These are phyloP conservation scores for Pythium biforme DNA, from an alignment of 352 stramenopile genomes.

Conservation along the genomic window DNA sequence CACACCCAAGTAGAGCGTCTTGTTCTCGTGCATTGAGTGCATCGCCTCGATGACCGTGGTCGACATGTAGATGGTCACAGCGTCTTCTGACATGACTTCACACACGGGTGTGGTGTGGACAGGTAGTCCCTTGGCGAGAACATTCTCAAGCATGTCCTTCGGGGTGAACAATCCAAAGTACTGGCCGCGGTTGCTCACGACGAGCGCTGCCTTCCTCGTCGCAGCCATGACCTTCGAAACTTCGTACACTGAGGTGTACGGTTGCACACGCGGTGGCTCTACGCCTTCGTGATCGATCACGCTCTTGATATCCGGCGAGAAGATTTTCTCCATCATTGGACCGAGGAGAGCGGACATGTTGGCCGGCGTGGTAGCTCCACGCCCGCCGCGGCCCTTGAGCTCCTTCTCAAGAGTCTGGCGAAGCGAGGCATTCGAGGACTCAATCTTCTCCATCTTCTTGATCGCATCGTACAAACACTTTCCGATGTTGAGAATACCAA, in stretches of 20 bases:
- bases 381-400: slow-evolving; percentile 52
- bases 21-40: slow-evolving; percentile 88
- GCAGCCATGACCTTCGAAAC: slow-evolving; percentile 93
- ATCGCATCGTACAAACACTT: slow-evolving; percentile 99
- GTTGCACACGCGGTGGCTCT: slow-evolving; percentile 74
- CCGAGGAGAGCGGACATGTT: slow-evolving; percentile 68
- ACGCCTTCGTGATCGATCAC: slow-evolving; percentile 81
- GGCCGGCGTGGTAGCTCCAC: slow-evolving; percentile 11
- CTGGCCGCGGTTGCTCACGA: slow-evolving; percentile 92
- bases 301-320: slow-evolving; percentile 84
- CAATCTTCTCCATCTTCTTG: slow-evolving; percentile 94
- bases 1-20: slow-evolving; percentile 82
- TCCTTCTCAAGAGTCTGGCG: slow-evolving; percentile 79
- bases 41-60: slow-evolving; percentile 86
- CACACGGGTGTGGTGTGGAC: slow-evolving; percentile 91
- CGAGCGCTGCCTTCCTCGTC: slow-evolving; percentile 93
- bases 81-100: slow-evolving; percentile 88
- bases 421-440: slow-evolving; percentile 69
- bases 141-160: slow-evolving; percentile 97
- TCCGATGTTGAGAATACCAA: slow-evolving; percentile 97
- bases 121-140: slow-evolving; percentile 91
- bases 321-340: slow-evolving; percentile 87
- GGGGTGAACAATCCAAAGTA: slow-evolving; percentile 97
- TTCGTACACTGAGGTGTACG: slow-evolving; percentile 91
- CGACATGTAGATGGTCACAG: slow-evolving; percentile 60